A percentile compares a stretch with the other conserved stretches of the same genome.
phyloP scores from a whole-genome alignment of 2,329 filamentous ascomycete species.

The Didymella segeticola region DNA sequence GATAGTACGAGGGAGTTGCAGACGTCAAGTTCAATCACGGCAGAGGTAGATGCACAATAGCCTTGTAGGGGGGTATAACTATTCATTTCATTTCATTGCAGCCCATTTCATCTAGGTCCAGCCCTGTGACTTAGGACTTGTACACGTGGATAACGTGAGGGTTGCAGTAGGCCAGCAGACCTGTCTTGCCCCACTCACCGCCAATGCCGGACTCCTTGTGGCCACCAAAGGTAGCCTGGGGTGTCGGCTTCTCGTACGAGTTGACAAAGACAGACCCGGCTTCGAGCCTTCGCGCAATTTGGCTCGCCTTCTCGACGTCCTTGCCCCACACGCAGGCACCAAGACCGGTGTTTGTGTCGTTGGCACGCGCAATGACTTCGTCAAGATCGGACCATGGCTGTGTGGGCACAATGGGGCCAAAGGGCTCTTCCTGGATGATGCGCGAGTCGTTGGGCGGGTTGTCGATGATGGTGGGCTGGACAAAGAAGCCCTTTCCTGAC shows the following conservation, averaged over 20 bases:
- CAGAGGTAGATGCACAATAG: too few species aligned
- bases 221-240: slow-evolving; percentile 69
- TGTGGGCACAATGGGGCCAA: slow-evolving; percentile 70
- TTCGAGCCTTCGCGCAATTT: slow-evolving; percentile 57
- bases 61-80: background rate
- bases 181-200: slow-evolving; percentile 64
- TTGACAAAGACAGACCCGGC: slow-evolving; percentile 66
- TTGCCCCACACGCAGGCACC: slow-evolving; percentile 60
- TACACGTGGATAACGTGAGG: slow-evolving; percentile 56
- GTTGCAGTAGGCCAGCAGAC: slow-evolving; percentile 57
- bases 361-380: slow-evolving; percentile 56
- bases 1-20: background rate
- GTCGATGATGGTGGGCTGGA: slow-evolving; percentile 66
- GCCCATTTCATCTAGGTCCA: background rate
- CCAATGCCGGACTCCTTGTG: slow-evolving; percentile 82
- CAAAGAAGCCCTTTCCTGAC: slow-evolving; percentile 60
- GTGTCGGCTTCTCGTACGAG: slow-evolving; percentile 56
- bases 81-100: background rate
- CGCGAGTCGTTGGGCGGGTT: slow-evolving; percentile 64
- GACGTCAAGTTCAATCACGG: background rate
- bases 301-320: slow-evolving; percentile 54
- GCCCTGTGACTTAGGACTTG: slow-evolving; percentile 48
- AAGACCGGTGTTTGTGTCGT: slow-evolving; percentile 58
- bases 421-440: slow-evolving; percentile 67
- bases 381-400: slow-evolving; percentile 67